These are phyloP conservation scores for Cyclotella baltica DNA, from an alignment of 108 stramenopile species.

Conservation along the genomic window DNA sequence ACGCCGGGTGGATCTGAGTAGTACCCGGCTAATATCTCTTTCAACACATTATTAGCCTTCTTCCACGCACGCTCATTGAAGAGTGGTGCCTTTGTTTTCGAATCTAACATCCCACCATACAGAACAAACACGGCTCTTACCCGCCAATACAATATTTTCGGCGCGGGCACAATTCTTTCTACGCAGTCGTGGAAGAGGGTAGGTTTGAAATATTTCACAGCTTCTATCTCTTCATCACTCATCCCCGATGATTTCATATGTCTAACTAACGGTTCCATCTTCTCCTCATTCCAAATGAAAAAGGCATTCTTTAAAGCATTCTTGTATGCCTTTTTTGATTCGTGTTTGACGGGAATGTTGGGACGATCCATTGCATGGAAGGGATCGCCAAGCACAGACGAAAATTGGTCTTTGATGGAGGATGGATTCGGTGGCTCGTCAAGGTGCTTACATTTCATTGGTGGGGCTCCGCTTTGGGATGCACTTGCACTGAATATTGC, in stretches of 20 bases:
- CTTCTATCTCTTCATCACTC: constrained; percentile 1
- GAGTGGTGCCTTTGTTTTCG: constrained; percentile 31
- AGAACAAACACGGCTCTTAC: constrained; percentile 44
- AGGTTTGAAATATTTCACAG: constrained; percentile 10
- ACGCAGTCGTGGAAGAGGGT: constrained; percentile 3
- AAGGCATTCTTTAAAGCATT: constrained; percentile 15
- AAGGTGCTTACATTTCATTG: constrained; percentile 10
- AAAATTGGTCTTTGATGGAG: constrained; percentile 8
- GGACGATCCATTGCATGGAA: constrained; percentile 39
- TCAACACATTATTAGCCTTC: constrained; percentile 46
- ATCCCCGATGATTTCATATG: not conserved
- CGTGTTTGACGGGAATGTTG: constrained; percentile 6
- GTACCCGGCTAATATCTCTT: constrained; percentile 35
- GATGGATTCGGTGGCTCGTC: constrained; percentile 25
- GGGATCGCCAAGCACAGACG: constrained; percentile 26
- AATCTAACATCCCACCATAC: constrained; percentile 29
- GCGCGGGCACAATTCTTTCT: constrained; percentile 17
- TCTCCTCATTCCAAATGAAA: constrained; percentile 7
- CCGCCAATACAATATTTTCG: constrained; percentile 34
- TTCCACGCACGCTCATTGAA: constrained; percentile 48
- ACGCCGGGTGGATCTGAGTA: constrained; percentile 51
- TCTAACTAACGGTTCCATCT: constrained; percentile 9
- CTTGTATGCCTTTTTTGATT: constrained; percentile 20
- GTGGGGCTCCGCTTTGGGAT: not conserved
- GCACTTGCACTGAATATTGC: not conserved